A percentile compares a stretch with the other conserved stretches of the same genome.
These are phyloP conservation scores for Hemisphaericaspora xylofermentans DNA, from an alignment of 1,139 yeast species.

Conservation along the genomic window DNA sequence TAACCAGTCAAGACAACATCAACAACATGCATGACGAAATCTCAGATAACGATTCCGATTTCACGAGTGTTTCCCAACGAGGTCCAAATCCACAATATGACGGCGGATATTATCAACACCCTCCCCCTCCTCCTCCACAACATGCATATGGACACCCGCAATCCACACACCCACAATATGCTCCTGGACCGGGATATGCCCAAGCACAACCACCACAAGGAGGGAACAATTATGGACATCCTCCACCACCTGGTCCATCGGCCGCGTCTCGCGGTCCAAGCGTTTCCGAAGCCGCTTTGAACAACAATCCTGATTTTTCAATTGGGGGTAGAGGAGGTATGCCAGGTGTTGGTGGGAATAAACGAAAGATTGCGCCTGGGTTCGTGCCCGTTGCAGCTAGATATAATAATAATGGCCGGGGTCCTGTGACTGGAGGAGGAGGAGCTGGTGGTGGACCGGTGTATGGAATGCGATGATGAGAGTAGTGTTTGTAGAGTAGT, in stretches of 20 bases:
- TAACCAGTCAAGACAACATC: conserved; percentile 4
- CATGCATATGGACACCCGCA: conserved; percentile 19
- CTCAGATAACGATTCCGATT: conserved; percentile 55
- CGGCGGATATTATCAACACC: conserved; percentile 9
- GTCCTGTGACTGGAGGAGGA: conserved; percentile 15
- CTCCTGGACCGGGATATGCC: conserved; percentile 2
- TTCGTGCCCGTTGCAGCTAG: conserved; percentile 21
- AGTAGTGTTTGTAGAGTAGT: background rate
- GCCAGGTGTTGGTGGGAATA: conserved; percentile 10
- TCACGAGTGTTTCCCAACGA: conserved; percentile 79
- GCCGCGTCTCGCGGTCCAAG: conserved; percentile 24
- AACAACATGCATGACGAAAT: conserved; percentile 17
- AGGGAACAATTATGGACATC: conserved; percentile 14
- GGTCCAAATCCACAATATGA: conserved; percentile 63
- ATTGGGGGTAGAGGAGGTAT: conserved; percentile 27
- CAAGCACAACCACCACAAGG: conserved; percentile 8
- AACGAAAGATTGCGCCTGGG: conserved; percentile 10
- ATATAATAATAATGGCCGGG: conserved; percentile 14
- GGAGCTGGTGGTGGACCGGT: conserved; percentile 16
- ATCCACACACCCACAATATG: conserved; percentile 6
- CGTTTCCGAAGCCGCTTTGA: conserved; percentile 48
- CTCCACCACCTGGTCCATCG: conserved; percentile 9
- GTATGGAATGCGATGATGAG: conserved; percentile 18
- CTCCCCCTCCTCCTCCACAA: conserved; percentile 17
- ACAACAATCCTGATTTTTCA: conserved; percentile 54